A percentile compares a stretch with the other conserved stretches of the same genome.
Conservation (phyloP, 441 rosid species). For the Erodium trifolium region DNA sequence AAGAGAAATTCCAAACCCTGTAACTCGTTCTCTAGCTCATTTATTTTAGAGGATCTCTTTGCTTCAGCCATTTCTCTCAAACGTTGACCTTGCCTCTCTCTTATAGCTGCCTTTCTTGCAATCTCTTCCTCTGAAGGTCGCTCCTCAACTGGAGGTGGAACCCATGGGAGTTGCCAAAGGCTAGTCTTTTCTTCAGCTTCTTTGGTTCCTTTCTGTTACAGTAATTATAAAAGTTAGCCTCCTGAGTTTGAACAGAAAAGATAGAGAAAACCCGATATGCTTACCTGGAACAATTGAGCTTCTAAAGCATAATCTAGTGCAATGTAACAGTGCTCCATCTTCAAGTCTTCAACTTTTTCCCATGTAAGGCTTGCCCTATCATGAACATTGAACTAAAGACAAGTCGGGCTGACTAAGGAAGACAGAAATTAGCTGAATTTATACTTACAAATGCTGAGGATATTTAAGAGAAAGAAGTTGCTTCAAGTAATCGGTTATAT, state of each 20-base stretch:
- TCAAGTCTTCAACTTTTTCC: conserved; percentile 93
- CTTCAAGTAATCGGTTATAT: conserved; percentile 77
- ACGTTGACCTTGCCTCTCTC: conserved; percentile 87
- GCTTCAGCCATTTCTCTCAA: conserved; percentile 97
- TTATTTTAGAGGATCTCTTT: conserved; percentile 72
- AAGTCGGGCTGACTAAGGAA: conserved; percentile 7
- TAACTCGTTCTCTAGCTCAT: conserved; percentile 71
- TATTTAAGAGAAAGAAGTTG: conserved; percentile 88
- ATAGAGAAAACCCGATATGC: conserved; percentile 12
- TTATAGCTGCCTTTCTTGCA: conserved; percentile 87
- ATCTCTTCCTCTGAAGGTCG: conserved; percentile 95
- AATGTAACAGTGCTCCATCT: conserved; percentile 83
- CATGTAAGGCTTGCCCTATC: conserved; percentile 65
- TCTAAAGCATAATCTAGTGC: conserved; percentile 68
- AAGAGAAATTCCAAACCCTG: conserved; percentile 71
- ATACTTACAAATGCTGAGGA: conserved; percentile 75
- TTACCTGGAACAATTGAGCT: conserved; percentile 65
- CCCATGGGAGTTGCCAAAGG: conserved; percentile 93
- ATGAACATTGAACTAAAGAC: conserved; percentile 16
- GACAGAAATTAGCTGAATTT: conserved; percentile 15
- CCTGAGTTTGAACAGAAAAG: conserved; percentile 15
- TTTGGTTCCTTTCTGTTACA: conserved; percentile 63
- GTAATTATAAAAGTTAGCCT: conserved; percentile 16
- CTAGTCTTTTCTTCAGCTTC: conserved; percentile 83
- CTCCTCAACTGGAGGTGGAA: conserved; percentile 75